Base-by-base conservation (phyloP, 2,329 filamentous ascomycete species). In the Phialophora chinensis region DNA sequence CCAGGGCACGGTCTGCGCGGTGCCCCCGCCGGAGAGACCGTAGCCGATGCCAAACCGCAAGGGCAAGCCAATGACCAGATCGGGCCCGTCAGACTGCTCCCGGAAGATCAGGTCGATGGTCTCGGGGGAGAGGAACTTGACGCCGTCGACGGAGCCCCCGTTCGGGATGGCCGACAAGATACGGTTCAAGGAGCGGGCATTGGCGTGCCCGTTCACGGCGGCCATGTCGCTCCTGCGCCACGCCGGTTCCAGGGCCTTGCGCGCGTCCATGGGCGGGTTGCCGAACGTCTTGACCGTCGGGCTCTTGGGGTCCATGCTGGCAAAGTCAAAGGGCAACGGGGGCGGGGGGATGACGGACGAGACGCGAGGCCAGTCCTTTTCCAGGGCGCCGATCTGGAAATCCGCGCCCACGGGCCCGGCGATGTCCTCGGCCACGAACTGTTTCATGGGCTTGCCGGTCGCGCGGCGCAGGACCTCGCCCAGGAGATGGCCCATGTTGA, bases 41-140 rank as follows among this genome's bases (percentile, higher is more conserved):
- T 77, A 80, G 0, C 82, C 83, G 33, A 82, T 77, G 0, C 82
- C 83, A 53, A 80, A 81, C 1, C 79, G 76, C 0, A 82, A 1
- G 3, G 72, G 72, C 1, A 63, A 8, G 0, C 75, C 73, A 0
- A 81, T 55, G 1, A 79, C 80, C 4, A 82, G 65, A 67, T 85
- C 83, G 0, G 60, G 14, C 0, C 82, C 82, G 11, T 74, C 70
- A 0, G 77, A 52, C 68, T 84, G 82, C 56, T 83, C 79, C 27
- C 81, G 62, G 54, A 84, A 79, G 60, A 85, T 81, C 38, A 79
- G 69, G 6, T 83, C 78, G 6, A 83, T 75, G 0, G 81, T 84
- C 20, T 76, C 61, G 0, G 76, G 74, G 0, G 79, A 80, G 3
- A 86, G 69, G 47, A 82, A 72, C n/a, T 71, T 73, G 17, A 72